Evolutionary conservation across 495 filamentous ascomycete genomes (phyloP).

Genomic region (Penicillium salamii): DNA sequence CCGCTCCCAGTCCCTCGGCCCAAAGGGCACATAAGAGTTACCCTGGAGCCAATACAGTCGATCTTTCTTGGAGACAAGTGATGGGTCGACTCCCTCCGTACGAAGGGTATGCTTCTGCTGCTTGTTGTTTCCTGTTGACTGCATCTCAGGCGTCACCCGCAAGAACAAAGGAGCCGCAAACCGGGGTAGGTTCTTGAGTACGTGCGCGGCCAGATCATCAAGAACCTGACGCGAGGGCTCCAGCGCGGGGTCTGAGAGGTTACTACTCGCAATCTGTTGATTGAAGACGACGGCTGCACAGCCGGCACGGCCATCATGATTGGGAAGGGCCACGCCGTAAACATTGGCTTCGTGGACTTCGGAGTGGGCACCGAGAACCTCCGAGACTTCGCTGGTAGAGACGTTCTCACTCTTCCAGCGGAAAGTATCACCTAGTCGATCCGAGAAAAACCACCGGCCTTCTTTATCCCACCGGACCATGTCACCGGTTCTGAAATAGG

Average conservation of each 20-base stretch:
- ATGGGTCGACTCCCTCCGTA: slow-evolving; percentile 70
- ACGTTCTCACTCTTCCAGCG: slow-evolving; percentile 97
- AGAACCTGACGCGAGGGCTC: slow-evolving; percentile 44
- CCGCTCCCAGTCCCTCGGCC: slow-evolving; percentile 61
- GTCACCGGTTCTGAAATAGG: slow-evolving; percentile 85
- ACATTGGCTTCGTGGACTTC: slow-evolving; percentile 78
- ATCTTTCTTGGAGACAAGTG: slow-evolving; percentile 52
- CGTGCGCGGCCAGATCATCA: slow-evolving; percentile 58
- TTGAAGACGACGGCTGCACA: slow-evolving; percentile 69
- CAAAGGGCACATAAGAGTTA: slow-evolving; percentile 66
- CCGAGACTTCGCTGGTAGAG: slow-evolving; percentile 72
- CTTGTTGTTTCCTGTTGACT: slow-evolving; percentile 82
- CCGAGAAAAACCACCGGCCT: slow-evolving; percentile 78
- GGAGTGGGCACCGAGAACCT: slow-evolving; percentile 65
- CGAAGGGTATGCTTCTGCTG: slow-evolving; percentile 72
- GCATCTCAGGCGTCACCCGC: slow-evolving; percentile 57
- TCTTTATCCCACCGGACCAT: slow-evolving; percentile 69
- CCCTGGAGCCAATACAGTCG: slow-evolving; percentile 67
- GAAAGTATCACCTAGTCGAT: slow-evolving; percentile 92
- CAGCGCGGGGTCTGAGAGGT: slow-evolving; percentile 18
- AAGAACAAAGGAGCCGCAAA: slow-evolving; percentile 81
- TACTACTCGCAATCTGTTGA: slow-evolving; percentile 34
- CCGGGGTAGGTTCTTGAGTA: slow-evolving; percentile 57
- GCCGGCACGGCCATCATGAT: slow-evolving; percentile 83
- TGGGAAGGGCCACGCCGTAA: slow-evolving; percentile 78